phyloP scores from a whole-genome alignment of 768 basidiomycete species.

The Tubosaeta sp. region DNA sequence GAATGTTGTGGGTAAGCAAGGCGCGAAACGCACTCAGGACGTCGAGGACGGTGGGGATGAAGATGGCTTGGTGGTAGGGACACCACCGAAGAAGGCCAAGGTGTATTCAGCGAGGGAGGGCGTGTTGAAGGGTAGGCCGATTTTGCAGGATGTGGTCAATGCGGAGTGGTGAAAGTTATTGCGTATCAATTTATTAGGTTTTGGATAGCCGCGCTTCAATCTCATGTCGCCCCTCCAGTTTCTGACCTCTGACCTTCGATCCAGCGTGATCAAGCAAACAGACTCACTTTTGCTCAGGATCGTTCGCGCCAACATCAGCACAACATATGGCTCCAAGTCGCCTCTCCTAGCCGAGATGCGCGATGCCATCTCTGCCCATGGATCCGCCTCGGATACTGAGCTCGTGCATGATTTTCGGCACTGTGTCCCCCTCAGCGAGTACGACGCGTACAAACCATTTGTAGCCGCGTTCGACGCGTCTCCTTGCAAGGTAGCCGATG shows the following conservation, averaged over 20 bases:
- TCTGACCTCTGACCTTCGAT: not conserved
- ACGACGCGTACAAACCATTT: constrained; percentile 9
- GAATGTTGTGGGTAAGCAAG: constrained; percentile 8
- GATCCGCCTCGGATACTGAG: not conserved
- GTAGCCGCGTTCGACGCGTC: constrained; percentile 1
- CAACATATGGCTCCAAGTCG: constrained; percentile 1
- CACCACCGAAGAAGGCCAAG: constrained; percentile 36
- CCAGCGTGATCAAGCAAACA: not conserved
- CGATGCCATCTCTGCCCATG: not conserved
- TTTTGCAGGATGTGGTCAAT: constrained; percentile 59
- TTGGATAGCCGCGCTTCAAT: not conserved
- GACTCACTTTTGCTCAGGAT: not conserved
- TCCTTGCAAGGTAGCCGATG: constrained; percentile 5
- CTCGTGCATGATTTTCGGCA: constrained; percentile 2
- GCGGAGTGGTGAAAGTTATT: constrained; percentile 31
- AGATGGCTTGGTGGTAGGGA: constrained; percentile 6
- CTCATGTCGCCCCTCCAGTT: not conserved
- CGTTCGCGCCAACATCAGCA: not conserved
- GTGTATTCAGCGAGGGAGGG: constrained; percentile 34
- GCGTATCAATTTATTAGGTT: not conserved
- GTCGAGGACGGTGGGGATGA: not conserved
- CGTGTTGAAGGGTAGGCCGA: constrained; percentile 51
- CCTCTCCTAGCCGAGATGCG: not conserved
- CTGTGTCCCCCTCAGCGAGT: not conserved
- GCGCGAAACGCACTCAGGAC: constrained; percentile 11